Evolutionary conservation across 2,329 filamentous ascomycete species (phyloP).

Genomic region (Sclerotinia subarctica): DNA sequence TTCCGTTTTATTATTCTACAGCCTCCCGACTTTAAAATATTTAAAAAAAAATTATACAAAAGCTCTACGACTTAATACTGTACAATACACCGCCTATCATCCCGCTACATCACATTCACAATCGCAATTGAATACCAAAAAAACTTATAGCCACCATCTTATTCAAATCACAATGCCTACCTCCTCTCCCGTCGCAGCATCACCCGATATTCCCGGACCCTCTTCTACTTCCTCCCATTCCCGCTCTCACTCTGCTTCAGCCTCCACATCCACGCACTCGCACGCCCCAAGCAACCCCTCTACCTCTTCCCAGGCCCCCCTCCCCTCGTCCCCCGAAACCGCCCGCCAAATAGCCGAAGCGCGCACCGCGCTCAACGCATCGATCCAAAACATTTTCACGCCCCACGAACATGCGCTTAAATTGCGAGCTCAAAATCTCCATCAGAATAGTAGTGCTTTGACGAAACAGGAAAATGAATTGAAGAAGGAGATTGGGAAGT

Average conservation of each 20-base stretch:
- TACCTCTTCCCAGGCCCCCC: constrained; percentile 12
- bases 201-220: background rate
- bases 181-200: constrained; percentile 13
- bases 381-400: constrained; percentile 55
- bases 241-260: constrained; percentile 1
- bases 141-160: background rate
- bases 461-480: constrained; percentile 66
- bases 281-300: constrained; percentile 18
- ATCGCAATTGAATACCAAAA: background rate
- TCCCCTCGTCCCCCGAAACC: constrained; percentile 32
- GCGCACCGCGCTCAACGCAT: constrained; percentile 57
- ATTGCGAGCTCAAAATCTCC: constrained; percentile 64
- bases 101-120: background rate
- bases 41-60: background rate
- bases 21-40: background rate
- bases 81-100: constrained; percentile 6
- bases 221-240: constrained; percentile 1
- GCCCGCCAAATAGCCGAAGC: constrained; percentile 50
- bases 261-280: constrained; percentile 6
- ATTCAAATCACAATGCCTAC: constrained; percentile 11
- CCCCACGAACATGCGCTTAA: constrained; percentile 67
- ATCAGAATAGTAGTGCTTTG: constrained; percentile 65
- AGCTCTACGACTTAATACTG: background rate
- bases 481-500: constrained; percentile 53
- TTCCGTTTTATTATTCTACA: background rate